Evolutionary conservation across 306 rosid species (phyloP), one percentile per base, ranked within the genome.

Genomic region (Fragaria nilgerrensis): DNA sequence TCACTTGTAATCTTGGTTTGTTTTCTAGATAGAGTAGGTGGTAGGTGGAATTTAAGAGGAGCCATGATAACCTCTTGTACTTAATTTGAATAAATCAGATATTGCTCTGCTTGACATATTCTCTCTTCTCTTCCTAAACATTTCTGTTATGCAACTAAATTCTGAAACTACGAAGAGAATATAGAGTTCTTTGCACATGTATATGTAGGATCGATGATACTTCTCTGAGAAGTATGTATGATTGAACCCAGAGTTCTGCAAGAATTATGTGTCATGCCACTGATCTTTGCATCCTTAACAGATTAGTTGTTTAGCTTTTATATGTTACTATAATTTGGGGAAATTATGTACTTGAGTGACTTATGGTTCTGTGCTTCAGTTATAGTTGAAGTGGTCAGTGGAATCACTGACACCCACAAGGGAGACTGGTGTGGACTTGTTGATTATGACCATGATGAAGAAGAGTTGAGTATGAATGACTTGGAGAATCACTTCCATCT

Each of bases 301-400:
- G 14, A 29, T 70, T 3, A 1, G 10, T 27, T 70, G 9, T 34
- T 37, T 48, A 23, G 52, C 36, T 43, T 59, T 15, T 23, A 27
- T 61, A n/a, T 43, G 39, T 16, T 13, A 39, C 22, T 17, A 12
- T 43, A 23, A 5, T 74, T 59, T n/a, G 65, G 34, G 36, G 19
- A 13, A 17, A 50, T 37, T 20, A 43, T 41, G 9, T 20, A 9
- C 71, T 44, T 37, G 15, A 17, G 37, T n/a, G 50, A 45, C 69
- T 7, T 44, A 11, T 27, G 23, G 7, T 62, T 25, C 43, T 68
- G 23, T 36, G 50, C n/a, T 37, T 56, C 68, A 14, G 8, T 44
- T 56, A 55, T 53, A 66, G 55, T 44, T 77, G 61, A 45, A 69
- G 39, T 44, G n/a, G 75, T 9, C 70, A 8, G 70, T 68, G 56